Evolutionary conservation across 805 yeast genomes (phyloP).

Genomic region (Starmerella floricola): DNA sequence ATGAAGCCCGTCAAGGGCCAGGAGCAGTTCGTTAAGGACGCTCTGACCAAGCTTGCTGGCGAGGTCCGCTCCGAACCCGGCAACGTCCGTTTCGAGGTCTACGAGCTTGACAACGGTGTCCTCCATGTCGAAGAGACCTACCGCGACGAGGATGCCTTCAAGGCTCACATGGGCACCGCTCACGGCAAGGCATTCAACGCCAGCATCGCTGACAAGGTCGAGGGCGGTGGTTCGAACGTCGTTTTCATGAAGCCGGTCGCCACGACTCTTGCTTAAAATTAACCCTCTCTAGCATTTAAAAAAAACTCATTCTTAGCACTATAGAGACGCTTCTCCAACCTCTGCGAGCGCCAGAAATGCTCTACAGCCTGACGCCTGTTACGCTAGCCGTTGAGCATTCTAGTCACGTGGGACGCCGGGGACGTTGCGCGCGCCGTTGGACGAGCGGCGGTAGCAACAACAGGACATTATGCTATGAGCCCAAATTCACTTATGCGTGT

Average conservation of each 20-base stretch:
- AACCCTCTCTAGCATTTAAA: too few species aligned
- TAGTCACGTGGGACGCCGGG: too few species aligned
- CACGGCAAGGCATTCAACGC: slow-evolving; percentile 24
- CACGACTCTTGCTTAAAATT: slow-evolving; percentile 11
- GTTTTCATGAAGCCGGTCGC: slow-evolving; percentile 20
- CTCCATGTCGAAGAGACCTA: slow-evolving; percentile 25
- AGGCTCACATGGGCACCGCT: slow-evolving; percentile 23
- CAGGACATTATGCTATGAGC: too few species aligned
- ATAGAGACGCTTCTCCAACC: too few species aligned
- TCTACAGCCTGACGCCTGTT: too few species aligned
- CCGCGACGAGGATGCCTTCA: slow-evolving; percentile 24
- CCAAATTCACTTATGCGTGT: too few species aligned
- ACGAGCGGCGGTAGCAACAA: too few species aligned
- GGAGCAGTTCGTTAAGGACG: slow-evolving; percentile 18
- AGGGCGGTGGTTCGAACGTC: slow-evolving; percentile 21
- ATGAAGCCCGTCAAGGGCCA: slow-evolving; percentile 23
- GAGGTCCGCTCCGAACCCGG: slow-evolving; percentile 24
- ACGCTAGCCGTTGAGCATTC: too few species aligned
- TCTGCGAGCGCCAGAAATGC: too few species aligned
- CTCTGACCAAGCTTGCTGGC: slow-evolving; percentile 19
- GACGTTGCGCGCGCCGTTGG: too few species aligned
- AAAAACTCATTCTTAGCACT: too few species aligned
- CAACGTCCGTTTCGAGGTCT: slow-evolving; percentile 24
- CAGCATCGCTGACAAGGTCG: slow-evolving; percentile 22
- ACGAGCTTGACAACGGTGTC: slow-evolving; percentile 20